phyloP scores from a whole-genome alignment of 345 rosid species.

The Microcos paniculata region DNA sequence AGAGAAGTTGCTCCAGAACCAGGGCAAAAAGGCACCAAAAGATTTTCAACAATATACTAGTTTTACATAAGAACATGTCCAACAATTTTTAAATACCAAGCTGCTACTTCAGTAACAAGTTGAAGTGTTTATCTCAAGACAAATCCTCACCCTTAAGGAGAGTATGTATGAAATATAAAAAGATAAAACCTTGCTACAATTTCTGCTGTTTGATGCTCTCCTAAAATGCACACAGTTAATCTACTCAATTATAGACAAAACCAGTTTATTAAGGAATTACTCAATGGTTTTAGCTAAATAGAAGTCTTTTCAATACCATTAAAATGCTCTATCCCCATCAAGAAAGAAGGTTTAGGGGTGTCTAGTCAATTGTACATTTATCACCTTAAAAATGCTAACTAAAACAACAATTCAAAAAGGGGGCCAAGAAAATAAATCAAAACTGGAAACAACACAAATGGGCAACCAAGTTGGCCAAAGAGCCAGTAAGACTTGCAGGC shows the following conservation, averaged over 20 bases:
- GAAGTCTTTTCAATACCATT: not conserved
- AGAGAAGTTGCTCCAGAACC: not conserved
- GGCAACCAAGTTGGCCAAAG: not conserved
- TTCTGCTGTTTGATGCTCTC: not conserved
- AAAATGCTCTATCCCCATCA: not conserved
- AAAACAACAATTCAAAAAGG: not conserved
- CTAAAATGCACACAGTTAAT: not conserved
- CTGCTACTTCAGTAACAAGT: not conserved
- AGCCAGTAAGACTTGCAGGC: not conserved
- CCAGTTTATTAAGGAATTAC: not conserved
- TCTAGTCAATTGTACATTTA: not conserved
- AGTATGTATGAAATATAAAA: not conserved
- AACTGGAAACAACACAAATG: not conserved
- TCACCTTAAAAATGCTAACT: not conserved
- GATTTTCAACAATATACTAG: not conserved
- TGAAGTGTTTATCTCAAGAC: not conserved
- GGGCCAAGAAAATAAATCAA: not conserved
- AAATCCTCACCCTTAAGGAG: not conserved
- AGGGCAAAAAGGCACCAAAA: not conserved
- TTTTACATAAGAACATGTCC: not conserved
- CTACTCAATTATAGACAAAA: not conserved
- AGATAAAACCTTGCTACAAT: not conserved
- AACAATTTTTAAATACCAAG: not conserved
- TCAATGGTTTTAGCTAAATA: not conserved
- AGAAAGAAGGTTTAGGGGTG: not conserved